These are phyloP conservation scores for Cladosporium halotolerans DNA, from an alignment of 2,329 filamentous ascomycete species.

Conservation along the genomic window DNA sequence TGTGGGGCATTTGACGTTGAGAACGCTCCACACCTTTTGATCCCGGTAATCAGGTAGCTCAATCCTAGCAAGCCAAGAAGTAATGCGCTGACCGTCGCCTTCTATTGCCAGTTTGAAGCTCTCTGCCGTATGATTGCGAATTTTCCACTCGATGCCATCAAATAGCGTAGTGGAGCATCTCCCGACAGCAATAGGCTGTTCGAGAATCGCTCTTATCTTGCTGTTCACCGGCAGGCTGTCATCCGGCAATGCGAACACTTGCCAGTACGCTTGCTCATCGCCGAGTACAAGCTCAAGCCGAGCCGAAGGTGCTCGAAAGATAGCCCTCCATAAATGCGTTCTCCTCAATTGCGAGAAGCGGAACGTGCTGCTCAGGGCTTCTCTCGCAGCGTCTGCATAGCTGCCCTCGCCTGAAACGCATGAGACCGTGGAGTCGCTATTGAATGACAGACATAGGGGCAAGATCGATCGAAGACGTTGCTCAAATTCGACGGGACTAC, in stretches of 20 bases:
- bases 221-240: conserved; percentile 17
- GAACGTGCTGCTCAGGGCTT: conserved; percentile 31
- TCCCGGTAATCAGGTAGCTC: conserved; percentile 34
- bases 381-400: conserved; percentile 29
- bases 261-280: conserved; percentile 20
- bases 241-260: conserved; percentile 22
- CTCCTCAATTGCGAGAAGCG: conserved; percentile 29
- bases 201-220: conserved; percentile 18
- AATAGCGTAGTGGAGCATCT: conserved; percentile 19
- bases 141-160: conserved; percentile 34
- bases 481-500: conserved; percentile 17
- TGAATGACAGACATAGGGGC: conserved; percentile 19
- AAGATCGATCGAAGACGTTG: conserved; percentile 15
- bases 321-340: conserved; percentile 35
- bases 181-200: conserved; percentile 23
- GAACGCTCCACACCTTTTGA: conserved; percentile 39
- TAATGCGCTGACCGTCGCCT: neutral
- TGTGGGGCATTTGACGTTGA: conserved; percentile 36
- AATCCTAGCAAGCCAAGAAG: conserved; percentile 34
- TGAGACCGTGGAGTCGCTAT: neutral
- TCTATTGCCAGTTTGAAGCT: neutral
- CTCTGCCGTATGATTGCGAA: no score
- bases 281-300: conserved; percentile 34
- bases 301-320: conserved; percentile 34
- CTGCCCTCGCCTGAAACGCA: neutral